Evolutionary conservation across 78 protist genomes (phyloP), one percentile per base, ranked within the genome.

Genomic region (Andalucia godoyi): DNA sequence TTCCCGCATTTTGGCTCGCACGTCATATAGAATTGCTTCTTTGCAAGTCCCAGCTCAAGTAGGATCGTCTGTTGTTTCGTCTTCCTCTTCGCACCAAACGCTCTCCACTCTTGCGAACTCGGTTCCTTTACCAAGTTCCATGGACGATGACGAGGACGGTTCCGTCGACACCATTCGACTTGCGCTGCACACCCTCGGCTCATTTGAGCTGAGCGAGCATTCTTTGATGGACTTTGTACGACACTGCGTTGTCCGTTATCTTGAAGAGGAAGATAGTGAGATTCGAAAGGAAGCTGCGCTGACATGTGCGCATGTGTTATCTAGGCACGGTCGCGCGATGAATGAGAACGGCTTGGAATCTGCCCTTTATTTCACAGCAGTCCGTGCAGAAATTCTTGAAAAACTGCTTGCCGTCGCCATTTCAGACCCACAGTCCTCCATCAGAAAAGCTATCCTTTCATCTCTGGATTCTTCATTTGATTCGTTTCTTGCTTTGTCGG

Each of bases 391-490:
- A 42, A 73, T 89, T 13, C 58, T 90, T 1, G 80, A 77, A 41
- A 49, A 65, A 43, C 57, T 90, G 38, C 62, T 87, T 25, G 45
- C 43, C 1, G 80, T 72, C 30, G 92, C 77, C 53, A 75, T 84
- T 40, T 27, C 89, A 13, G 95, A 90, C 62, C 81, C 88, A 8
- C 83, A 85, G 38, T 66, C 90, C 25, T 13, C 43, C 42, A 90
- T 85, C 34, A 77, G 95, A 34, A 18, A 9, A 27, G 54, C 87
- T 8, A 84, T 86, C 6, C 43, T 90, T 13, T 2, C 41, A 18
- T 50, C 80, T 7, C 32, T 79, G 10, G 85, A 69, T n/a, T 9
- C 30, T 34, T 47, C 73, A 13, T 89, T 81, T 62, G 94, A 88
- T 60, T 46, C 34, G 25, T 70, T 80, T 58, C 76, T 86, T 30